Conservation (phyloP, 371 early-diverging fungal genomes). For the Circinella umbellata region DNA sequence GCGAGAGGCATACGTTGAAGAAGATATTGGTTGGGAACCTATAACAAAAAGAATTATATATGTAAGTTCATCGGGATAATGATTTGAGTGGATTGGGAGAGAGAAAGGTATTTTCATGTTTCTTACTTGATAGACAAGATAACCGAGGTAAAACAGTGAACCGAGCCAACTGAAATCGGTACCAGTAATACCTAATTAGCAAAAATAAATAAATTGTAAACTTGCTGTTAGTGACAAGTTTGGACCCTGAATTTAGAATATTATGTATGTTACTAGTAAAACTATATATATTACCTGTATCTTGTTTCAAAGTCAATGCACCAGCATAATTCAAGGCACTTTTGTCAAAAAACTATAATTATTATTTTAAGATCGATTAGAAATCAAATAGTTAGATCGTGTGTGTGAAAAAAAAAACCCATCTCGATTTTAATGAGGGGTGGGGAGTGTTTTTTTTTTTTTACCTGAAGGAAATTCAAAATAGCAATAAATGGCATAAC, state of each 20-base stretch:
- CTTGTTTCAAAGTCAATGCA: slow-evolving; percentile 26
- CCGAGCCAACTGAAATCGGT: slow-evolving; percentile 33
- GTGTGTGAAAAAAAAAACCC: too few relatives aligned
- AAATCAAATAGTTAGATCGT: too few relatives aligned
- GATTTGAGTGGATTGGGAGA: background rate
- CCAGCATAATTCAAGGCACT: slow-evolving; percentile 33
- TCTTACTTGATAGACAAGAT: slow-evolving; percentile 35
- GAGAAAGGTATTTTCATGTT: background rate
- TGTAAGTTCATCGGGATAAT: background rate
- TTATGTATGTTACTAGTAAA: background rate
- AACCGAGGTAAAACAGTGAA: slow-evolving; percentile 41
- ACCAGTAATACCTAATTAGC: slow-evolving; percentile 8
- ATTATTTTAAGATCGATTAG: too few relatives aligned
- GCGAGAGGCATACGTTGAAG: slow-evolving; percentile 33
- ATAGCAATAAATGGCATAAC: slow-evolving; percentile 39
- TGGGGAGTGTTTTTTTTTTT: too few relatives aligned
- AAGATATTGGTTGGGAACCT: slow-evolving; percentile 35
- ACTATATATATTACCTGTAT: slow-evolving; percentile 6
- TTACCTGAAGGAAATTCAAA: slow-evolving; percentile 36
- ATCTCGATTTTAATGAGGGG: too few relatives aligned
- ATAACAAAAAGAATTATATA: background rate
- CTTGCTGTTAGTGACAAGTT: background rate
- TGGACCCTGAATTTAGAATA: background rate
- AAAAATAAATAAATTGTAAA: too few relatives aligned
- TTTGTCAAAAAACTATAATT: slow-evolving; percentile 36